These are phyloP conservation scores for Marasmius oreades DNA, from an alignment of 1,284 basidiomycete species.

Conservation along the genomic window DNA sequence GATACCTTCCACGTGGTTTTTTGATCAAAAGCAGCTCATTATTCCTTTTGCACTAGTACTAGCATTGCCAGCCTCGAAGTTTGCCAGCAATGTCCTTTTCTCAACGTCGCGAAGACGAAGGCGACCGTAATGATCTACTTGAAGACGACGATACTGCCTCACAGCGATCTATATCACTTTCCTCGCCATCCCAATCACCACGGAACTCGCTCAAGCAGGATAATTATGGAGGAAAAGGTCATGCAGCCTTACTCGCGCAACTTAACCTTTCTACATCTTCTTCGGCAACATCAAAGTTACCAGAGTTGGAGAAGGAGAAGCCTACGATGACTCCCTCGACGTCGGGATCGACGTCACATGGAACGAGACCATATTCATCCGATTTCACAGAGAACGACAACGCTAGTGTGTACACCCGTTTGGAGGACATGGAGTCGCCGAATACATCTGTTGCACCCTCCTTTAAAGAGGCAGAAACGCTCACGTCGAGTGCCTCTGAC, in stretches of 20 bases:
- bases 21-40: no score
- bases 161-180: constrained; percentile 70
- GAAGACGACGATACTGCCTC: constrained; percentile 75
- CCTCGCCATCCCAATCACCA: constrained; percentile 52
- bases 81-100: neutral
- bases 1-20: no score
- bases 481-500: neutral
- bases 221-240: constrained; percentile 9
- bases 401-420: constrained; percentile 42
- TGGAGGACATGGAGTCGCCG: constrained; percentile 39
- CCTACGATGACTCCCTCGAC: constrained; percentile 43
- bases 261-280: constrained; percentile 21
- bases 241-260: constrained; percentile 19
- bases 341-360: constrained; percentile 49
- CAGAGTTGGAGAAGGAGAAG: constrained; percentile 32
- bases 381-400: constrained; percentile 42
- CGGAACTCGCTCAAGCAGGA: constrained; percentile 30
- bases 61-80: no score
- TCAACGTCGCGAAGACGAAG: constrained; percentile 2
- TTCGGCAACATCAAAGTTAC: constrained; percentile 27
- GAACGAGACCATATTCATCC: neutral
- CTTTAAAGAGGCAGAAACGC: neutral
- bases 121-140: neutral
- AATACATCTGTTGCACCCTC: constrained; percentile 49
- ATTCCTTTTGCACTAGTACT: no score